These are phyloP conservation scores for Erigeron canadensis DNA, from an alignment of 129 eudicot genomes.

Conservation along the genomic window DNA sequence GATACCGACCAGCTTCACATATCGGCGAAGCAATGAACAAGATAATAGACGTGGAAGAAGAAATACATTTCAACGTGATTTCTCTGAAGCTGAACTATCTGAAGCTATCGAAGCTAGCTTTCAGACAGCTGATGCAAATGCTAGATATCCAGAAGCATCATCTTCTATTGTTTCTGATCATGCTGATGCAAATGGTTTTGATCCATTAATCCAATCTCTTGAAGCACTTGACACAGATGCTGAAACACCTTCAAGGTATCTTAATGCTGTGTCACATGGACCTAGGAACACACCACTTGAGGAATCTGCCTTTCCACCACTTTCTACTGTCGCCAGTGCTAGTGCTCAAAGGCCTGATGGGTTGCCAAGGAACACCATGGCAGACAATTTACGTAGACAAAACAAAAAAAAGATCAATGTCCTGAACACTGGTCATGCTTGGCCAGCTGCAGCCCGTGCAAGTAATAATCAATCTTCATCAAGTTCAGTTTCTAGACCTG, in stretches of 20 bases:
- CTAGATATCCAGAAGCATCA: slow-evolving; percentile 33
- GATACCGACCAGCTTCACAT: slow-evolving; percentile 89
- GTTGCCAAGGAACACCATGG: slow-evolving; percentile 61
- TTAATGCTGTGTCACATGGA: slow-evolving; percentile 62
- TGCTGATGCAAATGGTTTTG: slow-evolving; percentile 29
- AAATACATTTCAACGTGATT: slow-evolving; percentile 52
- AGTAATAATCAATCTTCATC: slow-evolving; percentile 23
- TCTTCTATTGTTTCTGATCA: slow-evolving; percentile 29
- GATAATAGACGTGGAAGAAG: slow-evolving; percentile 76
- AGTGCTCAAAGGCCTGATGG: slow-evolving; percentile 49
- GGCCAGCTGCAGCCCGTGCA: slow-evolving; percentile 50
- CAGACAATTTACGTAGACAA: slow-evolving; percentile 59
- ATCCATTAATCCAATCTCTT: slow-evolving; percentile 52
- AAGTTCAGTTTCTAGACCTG: slow-evolving; percentile 40
- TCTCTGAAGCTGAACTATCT: slow-evolving; percentile 62
- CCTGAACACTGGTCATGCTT: slow-evolving; percentile 38
- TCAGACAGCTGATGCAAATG: slow-evolving; percentile 38
- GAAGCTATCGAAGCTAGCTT: slow-evolving; percentile 88
- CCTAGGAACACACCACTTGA: slow-evolving; percentile 54
- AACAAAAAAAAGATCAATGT: slow-evolving; percentile 42
- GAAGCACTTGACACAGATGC: slow-evolving; percentile 54
- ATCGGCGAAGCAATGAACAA: slow-evolving; percentile 64
- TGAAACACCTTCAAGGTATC: slow-evolving; percentile 74
- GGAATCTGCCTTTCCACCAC: slow-evolving; percentile 88
- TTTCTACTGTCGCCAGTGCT: slow-evolving; percentile 41